Base-by-base conservation (phyloP, 2,329 filamentous ascomycete genomes). In the Cordyceps tenuipes region DNA sequence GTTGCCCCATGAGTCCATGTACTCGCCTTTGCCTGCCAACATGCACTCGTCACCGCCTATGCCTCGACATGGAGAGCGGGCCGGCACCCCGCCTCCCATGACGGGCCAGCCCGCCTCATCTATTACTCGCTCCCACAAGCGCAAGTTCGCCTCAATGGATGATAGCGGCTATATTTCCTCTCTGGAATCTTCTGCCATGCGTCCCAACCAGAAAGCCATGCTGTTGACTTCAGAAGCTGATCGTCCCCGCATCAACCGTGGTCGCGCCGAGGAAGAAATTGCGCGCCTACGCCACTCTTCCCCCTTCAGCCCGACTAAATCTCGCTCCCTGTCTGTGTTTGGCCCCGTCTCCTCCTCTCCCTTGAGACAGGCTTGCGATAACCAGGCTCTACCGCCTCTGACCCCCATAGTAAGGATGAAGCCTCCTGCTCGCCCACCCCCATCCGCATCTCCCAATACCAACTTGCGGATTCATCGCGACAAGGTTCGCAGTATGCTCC, bases 131-230 rank as follows among this genome's bases (percentile, higher is more conserved):
- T 83, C 85, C 44, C 86, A 87, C 65, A 90, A 90, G 75, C 87
- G 89, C 65, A 93, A 91, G 72, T 84, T 89, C 67, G 83, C 83
- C 34, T 87, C 88, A 13, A 87, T 95, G 78, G 90, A 83, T 68
- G 94, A 99, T 73, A 97, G 93, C 70, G 94, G 94, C 46, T 99
- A 97, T 73, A 96, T 96, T 71, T 97, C 94, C 1, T 97, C 92
- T 0, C 81, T 97, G 19, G 92, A 97, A 67, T 97, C 94, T 3
- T 97, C 94, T 0, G 91, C 82, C 15, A 82, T 90, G 71, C 84
- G 93, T 62, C 86, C 88, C 52, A 57, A 86, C 64, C 82, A 84
- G 64, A 79, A 83, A 62, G 77, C 77, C 17, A 79, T 84, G 60
- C 79, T 90, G 19, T 79, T 91, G 48, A 90, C 87, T 4, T 93